Base-by-base conservation (phyloP, 2,329 filamentous ascomycete species). In the Cladosporium velox region DNA sequence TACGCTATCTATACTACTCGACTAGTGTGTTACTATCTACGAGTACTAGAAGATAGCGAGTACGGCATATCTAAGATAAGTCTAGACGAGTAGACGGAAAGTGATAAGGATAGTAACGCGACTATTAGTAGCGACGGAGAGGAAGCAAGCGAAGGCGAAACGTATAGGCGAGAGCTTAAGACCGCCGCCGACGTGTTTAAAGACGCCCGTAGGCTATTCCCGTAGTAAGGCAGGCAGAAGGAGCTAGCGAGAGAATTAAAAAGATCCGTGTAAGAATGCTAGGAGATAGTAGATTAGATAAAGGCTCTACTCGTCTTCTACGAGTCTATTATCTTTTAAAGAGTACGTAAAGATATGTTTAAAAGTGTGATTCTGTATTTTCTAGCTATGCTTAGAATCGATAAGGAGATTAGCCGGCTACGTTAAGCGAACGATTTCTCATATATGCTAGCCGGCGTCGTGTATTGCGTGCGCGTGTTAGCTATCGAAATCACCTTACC, bases 381-480 rank as follows among this genome's bases (percentile, higher is more conserved):
- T 68, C 62, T 70, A 21, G 67, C 67, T 14, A 55, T 70, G 14
- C 68, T 68, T 3, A 51, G 59, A 4, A 67, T 70, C 57, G 55
- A 67, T 24, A 51, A 68, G 55, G 65, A 67, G 59, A 66, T 30
- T 18, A 44, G 52, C 21, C 64, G 65, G 57, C 61, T 70, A 18
- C 58, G 62, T 14, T 10, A 59, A n/a, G 63, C 59, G 24, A 67
- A 69, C 47, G 65, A 72, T 35, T 71, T 67, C 55, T 71, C 38
- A 10, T 71, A 72, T 26, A 71, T 69, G 26, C 67, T 71, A 10
- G 65, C 66, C n/a, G 44, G 70, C 12, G 47, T 72, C 3, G 65
- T 72, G 3, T 71, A 72, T 64, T 72, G 44, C 34, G 54, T 64
- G 5, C 61, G 69, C 4, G 68, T 73, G 47, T 44, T 74, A n/a